These are phyloP conservation scores for Solanum hybrid DNA, from an alignment of 305 asterid species.

Conservation along the genomic window DNA sequence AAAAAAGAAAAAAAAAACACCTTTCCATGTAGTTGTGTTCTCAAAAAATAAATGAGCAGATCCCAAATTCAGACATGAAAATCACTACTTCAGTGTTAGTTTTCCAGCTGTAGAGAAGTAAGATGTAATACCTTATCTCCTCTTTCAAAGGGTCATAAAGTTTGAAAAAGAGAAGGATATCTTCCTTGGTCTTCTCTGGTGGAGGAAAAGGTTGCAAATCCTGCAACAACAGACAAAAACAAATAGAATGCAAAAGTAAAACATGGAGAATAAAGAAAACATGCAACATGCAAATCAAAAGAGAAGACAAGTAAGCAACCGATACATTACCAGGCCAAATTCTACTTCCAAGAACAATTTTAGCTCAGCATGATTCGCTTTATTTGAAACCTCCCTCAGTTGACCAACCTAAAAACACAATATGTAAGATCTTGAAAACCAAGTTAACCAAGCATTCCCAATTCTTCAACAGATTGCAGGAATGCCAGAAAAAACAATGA, in stretches of 20 bases:
- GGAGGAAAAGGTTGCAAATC: conserved; percentile 19
- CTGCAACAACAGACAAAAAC: background rate
- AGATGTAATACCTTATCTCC: conserved; percentile 13
- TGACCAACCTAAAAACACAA: conserved; percentile 20
- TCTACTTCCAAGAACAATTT: conserved; percentile 20
- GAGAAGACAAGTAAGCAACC: background rate
- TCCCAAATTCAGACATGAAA: conserved; percentile 1
- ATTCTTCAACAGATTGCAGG: background rate
- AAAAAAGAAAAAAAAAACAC: background rate
- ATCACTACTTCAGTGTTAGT: background rate
- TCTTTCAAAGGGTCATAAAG: conserved; percentile 22
- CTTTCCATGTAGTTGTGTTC: background rate
- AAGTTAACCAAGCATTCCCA: background rate
- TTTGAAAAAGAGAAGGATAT: conserved; percentile 21
- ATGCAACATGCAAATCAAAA: background rate
- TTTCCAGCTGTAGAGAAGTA: background rate
- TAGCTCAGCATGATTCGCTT: conserved; percentile 21
- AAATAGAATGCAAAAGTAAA: background rate
- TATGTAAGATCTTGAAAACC: conserved; percentile 2
- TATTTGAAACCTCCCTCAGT: conserved; percentile 21
- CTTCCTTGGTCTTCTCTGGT: conserved; percentile 20
- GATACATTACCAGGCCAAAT: conserved; percentile 14
- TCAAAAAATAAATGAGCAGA: background rate
- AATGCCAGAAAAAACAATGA: background rate
- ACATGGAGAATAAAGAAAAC: background rate